These are phyloP conservation scores for Solanum phureja DNA, from an alignment of 257 asterid genomes.

Conservation along the genomic window DNA sequence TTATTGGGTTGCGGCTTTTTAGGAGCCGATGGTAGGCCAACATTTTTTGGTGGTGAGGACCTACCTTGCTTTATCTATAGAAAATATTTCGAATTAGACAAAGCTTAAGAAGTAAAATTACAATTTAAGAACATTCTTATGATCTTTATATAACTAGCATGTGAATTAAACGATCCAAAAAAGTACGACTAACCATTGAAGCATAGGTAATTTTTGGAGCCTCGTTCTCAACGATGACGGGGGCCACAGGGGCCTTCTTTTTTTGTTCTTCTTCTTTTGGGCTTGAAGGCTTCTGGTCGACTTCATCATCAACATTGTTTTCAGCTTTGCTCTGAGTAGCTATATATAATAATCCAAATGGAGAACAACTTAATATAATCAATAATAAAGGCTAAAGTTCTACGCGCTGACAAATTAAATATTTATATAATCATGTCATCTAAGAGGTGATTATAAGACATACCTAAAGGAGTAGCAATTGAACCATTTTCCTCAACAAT, in stretches of 20 bases:
- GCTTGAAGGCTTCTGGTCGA: not conserved
- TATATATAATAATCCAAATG: not conserved
- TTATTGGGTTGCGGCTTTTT: not conserved
- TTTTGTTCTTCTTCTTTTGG: not conserved
- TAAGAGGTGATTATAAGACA: not conserved
- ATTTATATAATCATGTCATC: not conserved
- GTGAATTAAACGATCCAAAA: not conserved
- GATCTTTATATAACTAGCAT: not conserved
- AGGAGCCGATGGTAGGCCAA: not conserved
- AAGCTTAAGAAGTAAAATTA: not conserved
- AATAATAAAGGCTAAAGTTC: not conserved
- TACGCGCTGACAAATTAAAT: not conserved
- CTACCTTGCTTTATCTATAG: constrained; percentile 33
- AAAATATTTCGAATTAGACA: not conserved
- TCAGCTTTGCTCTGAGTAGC: not conserved
- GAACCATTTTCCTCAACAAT: constrained; percentile 1
- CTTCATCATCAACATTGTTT: not conserved
- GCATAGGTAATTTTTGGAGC: not conserved
- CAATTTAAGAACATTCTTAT: not conserved
- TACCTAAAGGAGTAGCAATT: not conserved
- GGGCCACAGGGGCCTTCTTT: too few species aligned
- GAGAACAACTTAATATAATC: not conserved
- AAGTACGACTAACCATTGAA: constrained; percentile 2
- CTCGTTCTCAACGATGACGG: not conserved
- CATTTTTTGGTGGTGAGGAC: constrained; percentile 9